Evolutionary conservation across 2,329 filamentous ascomycete genomes (phyloP).

Genomic region (Huntiella moniliformis): DNA sequence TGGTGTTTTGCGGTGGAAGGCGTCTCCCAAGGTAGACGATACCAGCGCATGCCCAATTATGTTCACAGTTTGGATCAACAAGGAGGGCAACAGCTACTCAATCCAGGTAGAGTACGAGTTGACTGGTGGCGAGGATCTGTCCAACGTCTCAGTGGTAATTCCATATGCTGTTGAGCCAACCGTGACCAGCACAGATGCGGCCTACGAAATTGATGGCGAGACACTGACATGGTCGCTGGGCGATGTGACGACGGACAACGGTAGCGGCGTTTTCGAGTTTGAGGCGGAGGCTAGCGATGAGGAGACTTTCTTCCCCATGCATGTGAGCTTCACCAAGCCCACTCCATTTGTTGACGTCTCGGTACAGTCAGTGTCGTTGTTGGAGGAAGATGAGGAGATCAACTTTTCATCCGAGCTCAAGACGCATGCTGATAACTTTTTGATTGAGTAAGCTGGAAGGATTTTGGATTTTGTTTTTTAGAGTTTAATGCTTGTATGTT

Average conservation of each 20-base stretch:
- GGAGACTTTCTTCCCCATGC: slow-evolving; percentile 96
- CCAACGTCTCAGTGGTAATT: slow-evolving; percentile 73
- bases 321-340: slow-evolving; percentile 69
- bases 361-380: slow-evolving; percentile 50
- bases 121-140: slow-evolving; percentile 57
- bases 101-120: slow-evolving; percentile 94
- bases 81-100: slow-evolving; percentile 64
- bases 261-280: slow-evolving; percentile 82
- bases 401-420: slow-evolving; percentile 69
- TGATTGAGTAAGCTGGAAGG: slow-evolving; percentile 42
- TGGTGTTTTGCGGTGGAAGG: slow-evolving; percentile 82
- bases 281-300: slow-evolving; percentile 77
- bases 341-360: slow-evolving; percentile 69
- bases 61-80: slow-evolving; percentile 96
- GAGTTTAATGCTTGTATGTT: slow-evolving; percentile 7
- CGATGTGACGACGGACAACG: slow-evolving; percentile 62
- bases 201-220: slow-evolving; percentile 85
- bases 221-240: slow-evolving; percentile 89
- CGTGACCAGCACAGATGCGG: slow-evolving; percentile 82
- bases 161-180: slow-evolving; percentile 75
- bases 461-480: background rate
- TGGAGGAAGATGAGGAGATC: slow-evolving; percentile 62
- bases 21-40: slow-evolving; percentile 64
- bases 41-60: slow-evolving; percentile 71
- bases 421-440: slow-evolving; percentile 55